Conservation (phyloP, 768 basidiomycete species). For the Phaffia tasmanica region DNA sequence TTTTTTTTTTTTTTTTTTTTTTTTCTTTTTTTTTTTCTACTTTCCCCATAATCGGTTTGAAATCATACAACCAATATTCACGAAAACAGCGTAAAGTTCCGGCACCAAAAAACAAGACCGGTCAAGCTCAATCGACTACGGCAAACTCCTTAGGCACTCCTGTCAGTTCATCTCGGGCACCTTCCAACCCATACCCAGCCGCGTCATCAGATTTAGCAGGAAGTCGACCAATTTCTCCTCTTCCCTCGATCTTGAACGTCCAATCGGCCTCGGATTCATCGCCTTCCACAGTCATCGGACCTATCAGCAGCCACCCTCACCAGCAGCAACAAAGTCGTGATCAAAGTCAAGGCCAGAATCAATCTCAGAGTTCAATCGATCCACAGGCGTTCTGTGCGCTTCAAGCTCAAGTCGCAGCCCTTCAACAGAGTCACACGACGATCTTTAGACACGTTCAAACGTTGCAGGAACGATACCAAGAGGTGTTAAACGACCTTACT, state of each 20-base stretch:
- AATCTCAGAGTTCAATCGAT: background rate
- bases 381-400: conserved; percentile 4
- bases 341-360: background rate
- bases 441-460: conserved; percentile 45
- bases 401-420: conserved; percentile 9
- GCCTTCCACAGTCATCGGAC: background rate
- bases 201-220: background rate
- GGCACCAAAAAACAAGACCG: conserved; percentile 22
- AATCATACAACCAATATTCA: background rate
- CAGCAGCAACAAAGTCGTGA: background rate
- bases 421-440: conserved; percentile 9
- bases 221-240: background rate
- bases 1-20: too few species aligned
- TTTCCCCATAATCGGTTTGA: background rate
- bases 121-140: too few species aligned
- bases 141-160: too few species aligned
- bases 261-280: background rate
- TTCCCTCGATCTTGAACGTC: background rate
- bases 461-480: conserved; percentile 56
- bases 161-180: too few species aligned
- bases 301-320: background rate
- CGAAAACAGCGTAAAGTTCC: conserved; percentile 25
- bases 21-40: background rate
- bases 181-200: background rate
- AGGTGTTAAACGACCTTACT: conserved; percentile 59